Percentiles rank a stretch among this genome's conserved stretches.
Evolutionary conservation across 2,329 filamentous ascomycete species (phyloP).

Genomic region (Penicillium sp.): DNA sequence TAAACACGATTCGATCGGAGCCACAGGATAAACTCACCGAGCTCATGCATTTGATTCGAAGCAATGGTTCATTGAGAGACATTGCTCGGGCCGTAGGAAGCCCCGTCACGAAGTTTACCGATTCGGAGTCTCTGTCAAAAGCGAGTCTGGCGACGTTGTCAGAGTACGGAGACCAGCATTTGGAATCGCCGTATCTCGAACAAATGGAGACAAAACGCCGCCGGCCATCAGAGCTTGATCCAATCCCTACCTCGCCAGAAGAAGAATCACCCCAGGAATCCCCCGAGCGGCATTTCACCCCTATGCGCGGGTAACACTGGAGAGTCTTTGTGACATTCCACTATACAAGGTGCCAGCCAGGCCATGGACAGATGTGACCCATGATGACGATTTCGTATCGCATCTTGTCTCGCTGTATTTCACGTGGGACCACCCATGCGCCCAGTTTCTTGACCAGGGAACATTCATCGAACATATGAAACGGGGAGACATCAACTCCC

Average conservation of each 20-base stretch:
- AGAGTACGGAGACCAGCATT: constrained; percentile 7
- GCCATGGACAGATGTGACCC: constrained; percentile 72
- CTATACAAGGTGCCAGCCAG: constrained; percentile 30
- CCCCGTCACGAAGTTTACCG: constrained; percentile 14
- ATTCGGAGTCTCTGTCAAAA: constrained; percentile 8
- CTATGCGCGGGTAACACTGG: constrained; percentile 28
- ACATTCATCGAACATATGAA: constrained; percentile 57
- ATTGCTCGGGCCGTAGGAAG: constrained; percentile 24
- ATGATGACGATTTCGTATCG: constrained; percentile 66
- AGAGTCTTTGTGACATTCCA: constrained; percentile 35
- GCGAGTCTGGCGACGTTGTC: constrained; percentile 4
- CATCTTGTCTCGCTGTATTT: constrained; percentile 92
- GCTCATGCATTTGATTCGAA: constrained; percentile 28
- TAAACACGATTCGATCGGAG: constrained; percentile 27
- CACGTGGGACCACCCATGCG: constrained; percentile 88
- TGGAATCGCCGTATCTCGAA: neutral
- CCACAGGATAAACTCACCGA: constrained; percentile 24
- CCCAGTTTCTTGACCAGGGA: constrained; percentile 70
- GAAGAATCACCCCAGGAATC: constrained; percentile 1
- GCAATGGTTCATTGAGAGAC: constrained; percentile 24
- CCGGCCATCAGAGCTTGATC: constrained; percentile 10
- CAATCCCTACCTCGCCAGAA: constrained; percentile 7
- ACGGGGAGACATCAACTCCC: constrained; percentile 44
- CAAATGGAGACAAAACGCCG: neutral
- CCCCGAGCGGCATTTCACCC: constrained; percentile 5